Conservation (phyloP, 345 rosid species). For the Gossypium mustelinum region DNA sequence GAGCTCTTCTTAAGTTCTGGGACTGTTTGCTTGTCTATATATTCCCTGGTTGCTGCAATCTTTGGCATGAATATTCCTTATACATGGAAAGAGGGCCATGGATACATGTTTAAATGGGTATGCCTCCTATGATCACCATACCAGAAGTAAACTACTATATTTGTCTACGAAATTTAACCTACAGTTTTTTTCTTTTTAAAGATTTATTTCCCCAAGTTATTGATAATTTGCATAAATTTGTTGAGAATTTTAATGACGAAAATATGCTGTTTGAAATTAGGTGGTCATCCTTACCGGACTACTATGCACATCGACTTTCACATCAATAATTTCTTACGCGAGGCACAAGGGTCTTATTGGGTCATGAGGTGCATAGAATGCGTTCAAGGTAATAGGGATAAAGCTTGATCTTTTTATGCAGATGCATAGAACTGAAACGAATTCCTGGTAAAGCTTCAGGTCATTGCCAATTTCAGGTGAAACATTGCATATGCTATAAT, state of each 20-base stretch:
- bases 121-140: background rate
- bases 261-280: constrained; percentile 26
- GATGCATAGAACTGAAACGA: background rate
- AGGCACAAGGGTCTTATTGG: constrained; percentile 64
- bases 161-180: background rate
- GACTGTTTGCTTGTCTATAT: constrained; percentile 41
- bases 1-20: constrained; percentile 54
- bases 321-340: constrained; percentile 49
- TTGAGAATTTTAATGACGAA: background rate
- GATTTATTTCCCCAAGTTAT: background rate
- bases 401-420: background rate
- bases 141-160: background rate
- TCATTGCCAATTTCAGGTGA: constrained; percentile 7
- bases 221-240: background rate
- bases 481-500: background rate
- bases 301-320: constrained; percentile 38
- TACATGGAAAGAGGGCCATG: constrained; percentile 39
- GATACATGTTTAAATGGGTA: constrained; percentile 54
- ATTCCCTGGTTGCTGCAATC: constrained; percentile 48
- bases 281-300: constrained; percentile 49
- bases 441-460: background rate
- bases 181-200: background rate
- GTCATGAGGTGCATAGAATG: constrained; percentile 31
- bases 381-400: background rate
- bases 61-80: constrained; percentile 52